Conservation (phyloP, 2,329 filamentous ascomycete genomes). For the Aulographum hederae region DNA sequence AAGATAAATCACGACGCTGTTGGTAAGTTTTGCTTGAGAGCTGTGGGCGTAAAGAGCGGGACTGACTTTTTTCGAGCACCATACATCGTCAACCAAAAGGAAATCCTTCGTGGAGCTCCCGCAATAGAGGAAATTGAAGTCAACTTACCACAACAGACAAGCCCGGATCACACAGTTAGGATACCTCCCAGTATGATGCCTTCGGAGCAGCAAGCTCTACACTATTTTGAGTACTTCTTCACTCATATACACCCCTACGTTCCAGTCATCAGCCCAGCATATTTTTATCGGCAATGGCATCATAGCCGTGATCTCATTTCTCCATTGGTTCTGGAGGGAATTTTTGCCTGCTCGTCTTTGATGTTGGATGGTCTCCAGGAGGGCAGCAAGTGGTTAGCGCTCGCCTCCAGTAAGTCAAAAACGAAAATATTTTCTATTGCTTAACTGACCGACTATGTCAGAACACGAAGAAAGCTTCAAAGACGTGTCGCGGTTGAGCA, state of each 20-base stretch:
- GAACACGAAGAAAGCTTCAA: conserved; percentile 87
- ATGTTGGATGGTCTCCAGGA: conserved; percentile 69
- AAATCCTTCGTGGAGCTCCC: conserved; percentile 37
- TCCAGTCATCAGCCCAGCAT: conserved; percentile 65
- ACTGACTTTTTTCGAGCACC: conserved; percentile 38
- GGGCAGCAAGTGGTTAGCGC: conserved; percentile 80
- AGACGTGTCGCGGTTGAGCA: conserved; percentile 78
- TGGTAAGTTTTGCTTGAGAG: conserved; percentile 34
- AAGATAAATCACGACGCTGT: conserved; percentile 77
- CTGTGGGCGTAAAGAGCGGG: background rate
- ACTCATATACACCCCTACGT: conserved; percentile 81
- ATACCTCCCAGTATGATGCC: conserved; percentile 93
- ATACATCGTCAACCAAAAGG: conserved; percentile 55
- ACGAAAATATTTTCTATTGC: background rate
- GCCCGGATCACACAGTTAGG: conserved; percentile 59
- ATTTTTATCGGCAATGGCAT: conserved; percentile 83
- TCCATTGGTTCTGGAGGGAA: conserved; percentile 70
- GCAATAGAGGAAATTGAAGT: conserved; percentile 56
- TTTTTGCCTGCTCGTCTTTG: conserved; percentile 77
- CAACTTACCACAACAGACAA: conserved; percentile 47
- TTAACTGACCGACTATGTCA: conserved; percentile 17
- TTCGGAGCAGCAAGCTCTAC: conserved; percentile 58
- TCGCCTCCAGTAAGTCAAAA: conserved; percentile 54
- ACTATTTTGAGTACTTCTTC: conserved; percentile 86
- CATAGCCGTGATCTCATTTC: conserved; percentile 70